Evolutionary conservation across 257 asterid species (phyloP), one percentile per base, ranked within the genome.

Genomic region (Solanum virginianum): DNA sequence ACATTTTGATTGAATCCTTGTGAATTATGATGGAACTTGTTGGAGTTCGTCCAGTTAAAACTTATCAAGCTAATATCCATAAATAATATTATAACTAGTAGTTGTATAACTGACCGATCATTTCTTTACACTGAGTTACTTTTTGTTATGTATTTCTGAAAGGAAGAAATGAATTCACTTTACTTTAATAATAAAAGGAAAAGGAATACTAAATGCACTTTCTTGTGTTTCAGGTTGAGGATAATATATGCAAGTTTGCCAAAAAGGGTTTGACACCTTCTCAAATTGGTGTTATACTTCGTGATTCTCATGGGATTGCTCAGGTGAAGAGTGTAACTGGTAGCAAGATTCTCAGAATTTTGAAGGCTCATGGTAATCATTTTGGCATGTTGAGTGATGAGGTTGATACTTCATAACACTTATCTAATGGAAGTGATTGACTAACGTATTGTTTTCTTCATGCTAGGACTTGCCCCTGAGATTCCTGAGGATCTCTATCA

Each of bases 261-360:
- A 89, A 87, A 87, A 85, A 86, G 83, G 91, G 91, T 80, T 16
- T 87, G 87, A 83, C 89, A 4, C 91, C 91, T 4, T 89, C 91
- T 70, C 90, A 89, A 51, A 89, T 89, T 75, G 90, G 91, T 87
- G 90, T 89, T 43, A 84, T 89, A 56, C 91, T 89, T 75, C 89
- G 90, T 85, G 91, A 89, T 77, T 89, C 91, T 54, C 91, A 89
- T 59, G 91, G 91, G 0, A 87, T 87, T 84, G 90, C 91, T 43
- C 91, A 87, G 83, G 91, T 89, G 83, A 89, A 89, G 84, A 89
- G 90, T 63, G 90, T 89, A n/a, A 89, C 91, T 24, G 91, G 90
- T 6, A 89, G 85, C 89, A 89, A 89, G 87, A 85, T 89, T 56
- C 36, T 87, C 81, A 66, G 88, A 80, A 89, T 89, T 45, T 84